These are phyloP conservation scores for Pezizomycotina sp. DNA, from an alignment of 2,329 filamentous ascomycete genomes.

Conservation along the genomic window DNA sequence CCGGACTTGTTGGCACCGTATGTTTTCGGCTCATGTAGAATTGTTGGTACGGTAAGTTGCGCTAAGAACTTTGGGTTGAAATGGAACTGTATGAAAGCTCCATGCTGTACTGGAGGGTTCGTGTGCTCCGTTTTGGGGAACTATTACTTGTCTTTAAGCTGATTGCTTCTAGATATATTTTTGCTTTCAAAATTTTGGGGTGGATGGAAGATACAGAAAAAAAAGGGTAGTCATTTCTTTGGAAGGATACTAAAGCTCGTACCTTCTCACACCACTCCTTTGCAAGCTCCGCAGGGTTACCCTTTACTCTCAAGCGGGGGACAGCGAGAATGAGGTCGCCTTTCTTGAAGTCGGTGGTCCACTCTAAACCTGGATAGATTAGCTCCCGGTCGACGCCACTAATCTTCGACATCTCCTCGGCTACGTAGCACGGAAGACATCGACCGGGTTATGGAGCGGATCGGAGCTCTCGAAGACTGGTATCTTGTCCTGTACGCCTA, in stretches of 20 bases:
- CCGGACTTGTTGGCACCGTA: conserved; percentile 52
- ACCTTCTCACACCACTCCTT: conserved; percentile 47
- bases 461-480: conserved; percentile 38
- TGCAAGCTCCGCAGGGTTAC: conserved; percentile 47
- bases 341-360: conserved; percentile 65
- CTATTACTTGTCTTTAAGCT: too few relatives aligned
- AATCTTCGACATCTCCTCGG: conserved; percentile 48
- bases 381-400: conserved; percentile 54
- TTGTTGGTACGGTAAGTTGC: conserved; percentile 49
- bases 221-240: conserved; percentile 1
- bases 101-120: conserved; percentile 48
- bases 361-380: conserved; percentile 60
- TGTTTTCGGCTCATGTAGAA: conserved; percentile 42
- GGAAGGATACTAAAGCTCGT: conserved; percentile 7
- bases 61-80: conserved; percentile 54
- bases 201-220: too few relatives aligned
- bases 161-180: too few relatives aligned
- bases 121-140: conserved; percentile 61
- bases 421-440: conserved; percentile 68
- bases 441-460: conserved; percentile 56
- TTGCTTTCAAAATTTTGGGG: too few relatives aligned
- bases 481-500: conserved; percentile 22
- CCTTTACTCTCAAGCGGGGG: conserved; percentile 63
- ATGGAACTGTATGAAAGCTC: conserved; percentile 62
- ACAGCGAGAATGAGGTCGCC: conserved; percentile 66